A percentile compares a stretch with the other conserved stretches of the same genome.
Evolutionary conservation across 768 basidiomycete genomes (phyloP).

Genomic region (Tremella yokohamensis): DNA sequence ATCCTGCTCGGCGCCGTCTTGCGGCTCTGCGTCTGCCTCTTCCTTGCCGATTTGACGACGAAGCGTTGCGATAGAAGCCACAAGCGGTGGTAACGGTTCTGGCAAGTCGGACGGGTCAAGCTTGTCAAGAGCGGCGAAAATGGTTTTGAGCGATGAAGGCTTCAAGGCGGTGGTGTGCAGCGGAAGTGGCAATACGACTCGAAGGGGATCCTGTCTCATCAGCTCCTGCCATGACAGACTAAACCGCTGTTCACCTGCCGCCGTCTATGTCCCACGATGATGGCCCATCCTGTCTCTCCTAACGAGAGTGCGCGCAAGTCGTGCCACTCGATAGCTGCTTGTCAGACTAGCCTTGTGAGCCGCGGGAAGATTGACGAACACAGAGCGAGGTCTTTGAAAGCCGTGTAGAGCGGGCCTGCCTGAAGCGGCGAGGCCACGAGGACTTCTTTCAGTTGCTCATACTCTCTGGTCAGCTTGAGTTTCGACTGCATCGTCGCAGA

Average conservation of each 20-base stretch:
- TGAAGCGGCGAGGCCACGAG: slow-evolving; percentile 37
- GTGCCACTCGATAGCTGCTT: slow-evolving; percentile 46
- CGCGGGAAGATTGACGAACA: slow-evolving; percentile 30
- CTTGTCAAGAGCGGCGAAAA: slow-evolving; percentile 27
- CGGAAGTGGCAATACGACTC: slow-evolving; percentile 43
- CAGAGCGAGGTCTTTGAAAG: slow-evolving; percentile 44
- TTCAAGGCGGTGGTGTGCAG: slow-evolving; percentile 44
- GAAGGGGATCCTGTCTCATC: slow-evolving; percentile 37
- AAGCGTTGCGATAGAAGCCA: slow-evolving; percentile 15
- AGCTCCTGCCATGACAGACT: not conserved
- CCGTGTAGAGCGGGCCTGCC: slow-evolving; percentile 43
- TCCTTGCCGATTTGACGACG: not conserved
- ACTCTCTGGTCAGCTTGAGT: slow-evolving; percentile 12
- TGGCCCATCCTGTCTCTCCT: slow-evolving; percentile 32
- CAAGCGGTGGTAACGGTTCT: slow-evolving; percentile 18
- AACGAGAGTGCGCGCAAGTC: slow-evolving; percentile 35
- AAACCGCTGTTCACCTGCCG: slow-evolving; percentile 13
- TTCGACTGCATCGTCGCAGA: not conserved
- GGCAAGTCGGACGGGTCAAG: slow-evolving; percentile 17
- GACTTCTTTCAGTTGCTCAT: slow-evolving; percentile 19
- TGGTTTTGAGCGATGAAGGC: slow-evolving; percentile 37
- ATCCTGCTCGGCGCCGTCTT: slow-evolving; percentile 4
- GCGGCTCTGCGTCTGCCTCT: slow-evolving; percentile 4
- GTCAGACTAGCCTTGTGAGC: slow-evolving; percentile 4
- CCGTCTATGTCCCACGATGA: slow-evolving; percentile 45